Evolutionary conservation across 805 yeast species (phyloP), one percentile per base, ranked within the genome.

Genomic region (Yamadazyma endophytica): DNA sequence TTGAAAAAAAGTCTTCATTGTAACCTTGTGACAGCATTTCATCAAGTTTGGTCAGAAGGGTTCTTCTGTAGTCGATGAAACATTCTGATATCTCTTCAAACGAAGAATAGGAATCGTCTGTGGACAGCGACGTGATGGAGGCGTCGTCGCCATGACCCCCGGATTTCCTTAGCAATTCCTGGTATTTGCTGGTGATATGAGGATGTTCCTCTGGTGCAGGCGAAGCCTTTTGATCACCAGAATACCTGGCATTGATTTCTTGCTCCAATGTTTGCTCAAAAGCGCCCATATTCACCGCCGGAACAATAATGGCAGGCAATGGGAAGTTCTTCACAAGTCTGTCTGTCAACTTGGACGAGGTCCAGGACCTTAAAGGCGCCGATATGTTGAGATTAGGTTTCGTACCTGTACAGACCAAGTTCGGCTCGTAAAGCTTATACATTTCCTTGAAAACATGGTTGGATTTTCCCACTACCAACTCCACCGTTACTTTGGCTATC

Each of bases 271-370:
- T 45, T 3, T 41, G 36, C 46, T 78, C 83, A 54, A 73, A 79
- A n/a, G 54, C 40, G 26, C 61, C 61, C 75, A 76, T 67, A 34
- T 77, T 75, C 39, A 62, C 50, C 2, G 83, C 77, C 1, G 88
- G 83, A 0, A 76, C 80, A 29, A 80, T 71, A 15, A 81, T 66
- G n/a, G 77, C 72, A 0, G 89, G 88, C 11, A 79, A 68, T 4
- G 79, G 77, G 42, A 70, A 77, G 44, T 72, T 73, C 46, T 75
- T 77, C 17, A 81, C 82, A 27, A 80, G 60, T 29, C 84, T 58
- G 48, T 79, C 85, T 15, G 82, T 70, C 23, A 82, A 55, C 41
- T 81, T 73, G 18, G 79, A 70, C 4, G 82, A 73, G 24, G 58
- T 58, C 82, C 87, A 76, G 15, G 80, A 67, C 36, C 71, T 61